A percentile compares a stretch with the other conserved stretches of the same genome.
Evolutionary conservation across 768 basidiomycete species (phyloP).

Genomic region (Boletus reticuloceps): DNA sequence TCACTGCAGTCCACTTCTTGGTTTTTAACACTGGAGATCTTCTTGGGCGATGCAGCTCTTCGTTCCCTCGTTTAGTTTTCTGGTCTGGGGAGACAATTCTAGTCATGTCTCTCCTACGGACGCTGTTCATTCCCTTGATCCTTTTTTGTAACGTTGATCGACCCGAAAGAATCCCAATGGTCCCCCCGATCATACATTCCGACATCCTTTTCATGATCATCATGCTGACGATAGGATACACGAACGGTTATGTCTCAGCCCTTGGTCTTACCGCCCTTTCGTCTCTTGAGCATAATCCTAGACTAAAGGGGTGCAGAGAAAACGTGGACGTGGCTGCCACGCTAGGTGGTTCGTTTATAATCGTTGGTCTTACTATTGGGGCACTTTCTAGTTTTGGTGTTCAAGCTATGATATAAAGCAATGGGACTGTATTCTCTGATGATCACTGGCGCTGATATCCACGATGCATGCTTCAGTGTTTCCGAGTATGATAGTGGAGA

Average conservation of each 20-base stretch:
- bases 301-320: conserved; percentile 47
- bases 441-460: no score
- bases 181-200: conserved; percentile 57
- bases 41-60: conserved; percentile 65
- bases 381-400: conserved; percentile 82
- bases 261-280: conserved; percentile 75
- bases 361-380: conserved; percentile 71
- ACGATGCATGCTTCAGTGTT: no score
- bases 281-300: conserved; percentile 56
- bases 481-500: no score
- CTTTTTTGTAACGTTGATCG: conserved; percentile 57
- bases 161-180: conserved; percentile 26
- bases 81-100: conserved; percentile 2
- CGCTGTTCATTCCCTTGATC: background rate
- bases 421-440: no score
- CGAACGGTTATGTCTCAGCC: conserved; percentile 78
- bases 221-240: conserved; percentile 63
- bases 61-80: conserved; percentile 72
- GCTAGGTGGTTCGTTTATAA: conserved; percentile 72
- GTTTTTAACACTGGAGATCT: conserved; percentile 73
- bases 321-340: conserved; percentile 86
- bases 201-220: conserved; percentile 74
- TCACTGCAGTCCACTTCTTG: conserved; percentile 62
- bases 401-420: conserved; percentile 52
- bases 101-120: conserved; percentile 1